Evolutionary conservation across 345 rosid genomes (phyloP), one percentile per base, ranked within the genome.

Genomic region (Cardamine resedifolia): DNA sequence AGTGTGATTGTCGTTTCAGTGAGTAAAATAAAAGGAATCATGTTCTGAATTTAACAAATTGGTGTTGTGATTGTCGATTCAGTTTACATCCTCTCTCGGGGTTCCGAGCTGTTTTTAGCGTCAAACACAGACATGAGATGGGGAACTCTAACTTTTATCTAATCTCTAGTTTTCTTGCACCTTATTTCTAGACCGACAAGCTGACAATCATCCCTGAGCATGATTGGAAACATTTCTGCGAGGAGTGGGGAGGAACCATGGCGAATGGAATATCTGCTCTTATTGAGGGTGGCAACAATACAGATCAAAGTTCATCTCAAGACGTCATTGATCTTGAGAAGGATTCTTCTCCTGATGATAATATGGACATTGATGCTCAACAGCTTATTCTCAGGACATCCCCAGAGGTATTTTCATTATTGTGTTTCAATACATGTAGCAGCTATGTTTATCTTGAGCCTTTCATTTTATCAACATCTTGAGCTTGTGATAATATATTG

Each of bases 181-280:
- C 77, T 80, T 72, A 85, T 48, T 56, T 63, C 34, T 28, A 95
- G 99, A 88, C 92, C 73, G 99, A 95, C 78, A 87, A 85, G 81
- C 81, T 95, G 80, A 79, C 94, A 66, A 83, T 95, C 57, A 82
- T 95, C 72, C 77, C 96, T 59, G 90, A 88, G 83, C 76, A 73
- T 79, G 99, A 95, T 77, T 95, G 99, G 97, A 85, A 79, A 78
- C 75, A 79, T 79, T 95, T 95, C 81, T 95, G 99, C 79, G 89
- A 91, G 73, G 99, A 91, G 73, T 95, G 99, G 99, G 91, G 92
- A 48, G 87, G 96, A 73, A 56, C 76, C 26, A 75, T 85, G 85
- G 85, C 82, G 75, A 80, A 80, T 51, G 93, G 96, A 67, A 78
- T 95, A 78, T 87, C 86, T 56, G 96, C 91, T 75, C 62, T 78